These are phyloP conservation scores for Candida insectorum DNA, from an alignment of 805 yeast species.

Conservation along the genomic window DNA sequence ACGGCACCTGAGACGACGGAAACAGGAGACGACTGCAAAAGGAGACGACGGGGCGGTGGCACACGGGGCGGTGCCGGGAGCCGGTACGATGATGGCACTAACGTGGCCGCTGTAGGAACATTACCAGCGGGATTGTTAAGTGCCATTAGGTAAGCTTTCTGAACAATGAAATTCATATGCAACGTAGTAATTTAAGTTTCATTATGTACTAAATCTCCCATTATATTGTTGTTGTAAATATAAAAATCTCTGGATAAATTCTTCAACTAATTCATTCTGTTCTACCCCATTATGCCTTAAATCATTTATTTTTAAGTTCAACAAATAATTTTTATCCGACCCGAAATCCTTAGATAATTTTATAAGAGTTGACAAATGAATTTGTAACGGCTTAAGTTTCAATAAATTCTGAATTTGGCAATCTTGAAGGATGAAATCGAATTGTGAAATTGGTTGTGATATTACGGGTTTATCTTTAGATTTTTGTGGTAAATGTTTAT, in stretches of 20 bases:
- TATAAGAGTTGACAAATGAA: slow-evolving; percentile 50
- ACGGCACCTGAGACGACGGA: too few relatives aligned
- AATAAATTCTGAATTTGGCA: slow-evolving; percentile 44
- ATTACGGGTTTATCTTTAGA: not conserved
- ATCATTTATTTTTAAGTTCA: slow-evolving; percentile 57
- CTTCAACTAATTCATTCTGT: slow-evolving; percentile 66
- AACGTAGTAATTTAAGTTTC: not conserved
- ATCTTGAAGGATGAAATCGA: slow-evolving; percentile 35
- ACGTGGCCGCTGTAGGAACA: too few relatives aligned
- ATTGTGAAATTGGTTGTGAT: slow-evolving; percentile 4
- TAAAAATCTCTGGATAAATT: slow-evolving; percentile 50
- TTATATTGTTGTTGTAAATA: slow-evolving; percentile 11
- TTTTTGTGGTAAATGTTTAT: slow-evolving; percentile 6
- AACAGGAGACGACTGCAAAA: too few relatives aligned
- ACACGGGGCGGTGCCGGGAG: too few relatives aligned
- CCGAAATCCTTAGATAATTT: slow-evolving; percentile 11
- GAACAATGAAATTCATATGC: too few relatives aligned
- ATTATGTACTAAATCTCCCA: not conserved
- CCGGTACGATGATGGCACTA: too few relatives aligned
- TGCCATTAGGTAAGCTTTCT: too few relatives aligned
- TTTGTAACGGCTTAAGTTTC: slow-evolving; percentile 49
- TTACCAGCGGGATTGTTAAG: too few relatives aligned
- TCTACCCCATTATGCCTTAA: slow-evolving; percentile 64
- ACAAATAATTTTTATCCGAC: slow-evolving; percentile 58
- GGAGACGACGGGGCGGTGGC: too few relatives aligned